Conservation (phyloP, 306 rosid species). For the Betula pendula region DNA sequence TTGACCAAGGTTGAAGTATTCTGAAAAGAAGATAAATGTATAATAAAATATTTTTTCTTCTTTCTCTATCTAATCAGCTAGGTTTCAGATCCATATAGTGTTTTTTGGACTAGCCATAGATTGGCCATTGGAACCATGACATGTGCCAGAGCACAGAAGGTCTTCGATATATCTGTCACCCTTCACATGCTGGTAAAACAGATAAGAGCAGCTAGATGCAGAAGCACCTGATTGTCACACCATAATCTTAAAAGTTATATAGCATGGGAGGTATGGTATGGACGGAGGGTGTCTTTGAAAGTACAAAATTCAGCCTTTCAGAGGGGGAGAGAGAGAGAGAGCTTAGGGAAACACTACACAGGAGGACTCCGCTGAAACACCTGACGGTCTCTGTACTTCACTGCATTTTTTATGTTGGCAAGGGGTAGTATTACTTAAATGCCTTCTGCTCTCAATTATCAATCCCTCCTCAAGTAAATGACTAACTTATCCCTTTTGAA, state of each 20-base stretch:
- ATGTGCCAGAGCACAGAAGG: not conserved
- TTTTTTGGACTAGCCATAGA: not conserved
- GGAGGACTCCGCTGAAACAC: slow-evolving; percentile 31
- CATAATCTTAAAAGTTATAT: not conserved
- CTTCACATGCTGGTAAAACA: not conserved
- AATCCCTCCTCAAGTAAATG: not conserved
- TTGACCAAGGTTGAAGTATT: slow-evolving; percentile 1
- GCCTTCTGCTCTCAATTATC: not conserved
- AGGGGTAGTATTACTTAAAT: not conserved
- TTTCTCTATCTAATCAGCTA: not conserved
- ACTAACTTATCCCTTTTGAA: not conserved
- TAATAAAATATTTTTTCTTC: not conserved
- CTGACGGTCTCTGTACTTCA: slow-evolving; percentile 27
- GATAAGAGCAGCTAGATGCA: not conserved
- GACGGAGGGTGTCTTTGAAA: slow-evolving; percentile 10
- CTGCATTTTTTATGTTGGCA: not conserved
- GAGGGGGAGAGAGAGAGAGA: too few relatives aligned
- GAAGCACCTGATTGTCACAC: slow-evolving; percentile 17
- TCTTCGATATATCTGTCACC: not conserved
- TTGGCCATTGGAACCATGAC: not conserved
- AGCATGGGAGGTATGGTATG: not conserved
- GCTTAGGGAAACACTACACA: slow-evolving; percentile 14
- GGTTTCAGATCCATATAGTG: not conserved
- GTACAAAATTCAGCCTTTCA: slow-evolving; percentile 35
- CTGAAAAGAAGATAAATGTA: slow-evolving; percentile 17